Base-by-base conservation (phyloP, 169 alveolate species). In the Perkinsus olseni region DNA sequence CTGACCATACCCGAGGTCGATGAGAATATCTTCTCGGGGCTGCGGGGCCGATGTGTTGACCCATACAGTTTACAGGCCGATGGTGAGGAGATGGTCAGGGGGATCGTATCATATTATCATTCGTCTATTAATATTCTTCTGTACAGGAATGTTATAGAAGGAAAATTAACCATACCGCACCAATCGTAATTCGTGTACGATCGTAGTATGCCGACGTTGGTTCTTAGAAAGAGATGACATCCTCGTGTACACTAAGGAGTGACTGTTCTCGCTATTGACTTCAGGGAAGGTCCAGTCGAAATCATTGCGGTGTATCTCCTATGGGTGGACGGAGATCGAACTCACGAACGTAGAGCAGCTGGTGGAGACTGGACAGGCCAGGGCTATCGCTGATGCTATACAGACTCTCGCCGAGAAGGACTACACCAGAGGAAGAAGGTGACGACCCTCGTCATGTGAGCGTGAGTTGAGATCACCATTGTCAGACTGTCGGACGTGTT, bases 271-370 rank as follows among this genome's bases (percentile, higher is more conserved):
- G n/a, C n/a, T n/a, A n/a, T n/a, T n/a, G n/a, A n/a, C n/a, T n/a
- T n/a, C 91, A 6, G 96, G 95, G 92, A 93, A 94, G 91, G 96
- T 91, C 40, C 51, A 45, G 74, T 93, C 92, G 20, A 82, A 39
- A 40, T 90, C 93, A 90, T 38, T 92, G 91, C 93, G 95, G n/a
- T 39, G 94, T 24, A 93, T 92, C 38, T 34, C 92, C 39, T 94
- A 93, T 38, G 96, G 94, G 38, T 48, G 48, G 17, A 92, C 93
- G 11, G 92, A 92, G 74, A 93, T 95, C 48, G 96, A 95, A 48
- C 95, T 95, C n/a, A 74, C 94, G 36, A 92, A 93, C 38, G 94
- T 94, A 13, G 96, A 95, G 93, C 96, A 93, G 92, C 94, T 95
- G 74, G 95, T 93, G 34, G 96, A 95, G 91, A 91, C 94, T 39